Conservation (phyloP, 2,329 filamentous ascomycete genomes). For the Fusarium secorum region DNA sequence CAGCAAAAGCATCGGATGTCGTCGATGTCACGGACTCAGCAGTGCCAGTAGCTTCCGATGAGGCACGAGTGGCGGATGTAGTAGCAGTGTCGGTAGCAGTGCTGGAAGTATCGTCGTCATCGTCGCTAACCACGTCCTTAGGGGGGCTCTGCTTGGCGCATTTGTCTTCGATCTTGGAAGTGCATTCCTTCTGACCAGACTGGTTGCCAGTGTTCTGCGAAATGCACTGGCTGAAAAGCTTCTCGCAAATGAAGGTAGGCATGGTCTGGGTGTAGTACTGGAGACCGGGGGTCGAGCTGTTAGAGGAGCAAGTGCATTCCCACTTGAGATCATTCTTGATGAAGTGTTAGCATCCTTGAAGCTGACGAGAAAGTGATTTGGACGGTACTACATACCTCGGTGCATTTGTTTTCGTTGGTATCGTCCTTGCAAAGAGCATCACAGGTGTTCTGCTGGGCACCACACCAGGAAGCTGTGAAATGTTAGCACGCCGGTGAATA, state of each 20-base stretch:
- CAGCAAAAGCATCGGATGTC: constrained; percentile 47
- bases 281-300: constrained; percentile 59
- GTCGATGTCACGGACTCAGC: constrained; percentile 46
- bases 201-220: constrained; percentile 51
- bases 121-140: constrained; percentile 44
- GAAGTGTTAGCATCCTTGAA: constrained; percentile 5
- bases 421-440: constrained; percentile 54
- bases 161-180: constrained; percentile 53
- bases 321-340: constrained; percentile 54
- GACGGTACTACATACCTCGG: constrained; percentile 49
- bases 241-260: constrained; percentile 60
- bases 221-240: constrained; percentile 60
- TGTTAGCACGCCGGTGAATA: constrained; percentile 26
- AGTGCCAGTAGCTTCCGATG: constrained; percentile 28
- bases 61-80: constrained; percentile 31
- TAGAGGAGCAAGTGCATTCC: constrained; percentile 58
- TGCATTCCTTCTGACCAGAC: constrained; percentile 58
- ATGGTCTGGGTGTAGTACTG: constrained; percentile 63
- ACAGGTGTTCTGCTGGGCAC: constrained; percentile 60
- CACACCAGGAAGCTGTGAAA: constrained; percentile 59
- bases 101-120: constrained; percentile 36
- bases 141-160: constrained; percentile 53
- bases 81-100: constrained; percentile 38
- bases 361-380: not conserved
- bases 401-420: constrained; percentile 54